phyloP scores from a whole-genome alignment of 2,329 filamentous ascomycete species.

The Parastagonospora nodorum region DNA sequence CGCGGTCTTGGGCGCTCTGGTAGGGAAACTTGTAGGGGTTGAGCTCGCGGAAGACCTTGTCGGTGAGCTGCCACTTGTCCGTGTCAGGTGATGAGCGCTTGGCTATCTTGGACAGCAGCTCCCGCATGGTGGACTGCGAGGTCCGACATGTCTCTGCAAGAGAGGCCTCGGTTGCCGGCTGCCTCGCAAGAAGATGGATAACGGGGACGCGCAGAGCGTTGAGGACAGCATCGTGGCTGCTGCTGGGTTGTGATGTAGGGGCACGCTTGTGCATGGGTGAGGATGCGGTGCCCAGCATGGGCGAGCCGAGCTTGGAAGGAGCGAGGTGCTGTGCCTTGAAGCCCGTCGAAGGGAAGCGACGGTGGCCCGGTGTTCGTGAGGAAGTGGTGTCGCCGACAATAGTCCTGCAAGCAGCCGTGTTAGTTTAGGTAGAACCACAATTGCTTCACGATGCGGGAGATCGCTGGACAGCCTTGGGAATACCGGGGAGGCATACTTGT shows the following conservation, averaged over 20 bases:
- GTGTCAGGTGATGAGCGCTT: slow-evolving; percentile 55
- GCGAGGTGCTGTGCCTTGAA: slow-evolving; percentile 43
- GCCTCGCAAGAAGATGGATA: slow-evolving; percentile 59
- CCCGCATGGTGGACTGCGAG: slow-evolving; percentile 33
- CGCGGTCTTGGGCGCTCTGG: slow-evolving; percentile 58
- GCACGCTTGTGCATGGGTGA: slow-evolving; percentile 42
- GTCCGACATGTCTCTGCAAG: slow-evolving; percentile 41
- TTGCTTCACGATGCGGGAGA: slow-evolving; percentile 17
- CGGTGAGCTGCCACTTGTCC: slow-evolving; percentile 53
- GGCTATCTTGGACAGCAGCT: slow-evolving; percentile 56
- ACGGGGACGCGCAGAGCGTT: slow-evolving; percentile 52
- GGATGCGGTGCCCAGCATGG: slow-evolving; percentile 45
- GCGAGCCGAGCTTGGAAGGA: slow-evolving; percentile 47
- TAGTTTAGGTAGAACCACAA: background rate
- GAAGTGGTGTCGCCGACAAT: slow-evolving; percentile 43
- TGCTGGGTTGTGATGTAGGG: slow-evolving; percentile 50
- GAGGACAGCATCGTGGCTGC: slow-evolving; percentile 37
- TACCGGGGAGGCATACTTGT: slow-evolving; percentile 53
- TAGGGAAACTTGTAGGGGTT: slow-evolving; percentile 67
- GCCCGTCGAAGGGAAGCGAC: slow-evolving; percentile 43
- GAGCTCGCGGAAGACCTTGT: slow-evolving; percentile 65
- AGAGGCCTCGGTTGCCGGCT: slow-evolving; percentile 35
- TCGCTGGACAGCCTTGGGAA: slow-evolving; percentile 25
- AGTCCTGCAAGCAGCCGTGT: slow-evolving; percentile 41
- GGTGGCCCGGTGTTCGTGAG: slow-evolving; percentile 40